Evolutionary conservation across 2,329 filamentous ascomycete species (phyloP).

Genomic region (Ophiostoma sp.): DNA sequence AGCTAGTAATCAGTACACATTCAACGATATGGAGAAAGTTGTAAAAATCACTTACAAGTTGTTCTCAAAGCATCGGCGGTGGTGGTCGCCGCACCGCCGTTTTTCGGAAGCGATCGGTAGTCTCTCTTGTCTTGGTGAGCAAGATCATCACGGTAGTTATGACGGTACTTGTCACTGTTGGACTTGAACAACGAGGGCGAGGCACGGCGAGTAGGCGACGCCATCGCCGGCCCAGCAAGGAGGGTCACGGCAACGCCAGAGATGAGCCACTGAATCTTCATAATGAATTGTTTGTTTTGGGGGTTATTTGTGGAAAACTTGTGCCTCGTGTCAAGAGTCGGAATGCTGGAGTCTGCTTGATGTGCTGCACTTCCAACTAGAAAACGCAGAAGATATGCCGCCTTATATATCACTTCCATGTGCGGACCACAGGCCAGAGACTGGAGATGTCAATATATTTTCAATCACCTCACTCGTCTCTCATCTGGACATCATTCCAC

Average conservation of each 20-base stretch:
- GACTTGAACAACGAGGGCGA: conserved; percentile 3
- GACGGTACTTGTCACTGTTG: not conserved
- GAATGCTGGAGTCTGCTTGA: not conserved
- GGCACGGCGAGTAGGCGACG: conserved; percentile 17
- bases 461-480: not conserved
- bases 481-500: not conserved
- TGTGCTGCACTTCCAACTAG: not conserved
- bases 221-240: not conserved
- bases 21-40: not conserved
- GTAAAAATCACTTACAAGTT: not conserved
- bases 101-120: not conserved
- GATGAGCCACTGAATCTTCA: conserved; percentile 17
- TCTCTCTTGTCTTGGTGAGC: conserved; percentile 9
- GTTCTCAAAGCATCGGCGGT: not conserved
- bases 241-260: conserved; percentile 9
- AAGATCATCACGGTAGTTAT: not conserved
- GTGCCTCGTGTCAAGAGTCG: not conserved
- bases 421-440: not conserved
- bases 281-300: not conserved
- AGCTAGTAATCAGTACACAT: not conserved
- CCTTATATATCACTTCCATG: not conserved
- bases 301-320: not conserved
- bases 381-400: not conserved
- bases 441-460: not conserved
- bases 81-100: not conserved